Percentiles rank a stretch among this genome's conserved stretches.
Evolutionary conservation across 768 basidiomycete genomes (phyloP).

Genomic region (Boletus rubescentipes): DNA sequence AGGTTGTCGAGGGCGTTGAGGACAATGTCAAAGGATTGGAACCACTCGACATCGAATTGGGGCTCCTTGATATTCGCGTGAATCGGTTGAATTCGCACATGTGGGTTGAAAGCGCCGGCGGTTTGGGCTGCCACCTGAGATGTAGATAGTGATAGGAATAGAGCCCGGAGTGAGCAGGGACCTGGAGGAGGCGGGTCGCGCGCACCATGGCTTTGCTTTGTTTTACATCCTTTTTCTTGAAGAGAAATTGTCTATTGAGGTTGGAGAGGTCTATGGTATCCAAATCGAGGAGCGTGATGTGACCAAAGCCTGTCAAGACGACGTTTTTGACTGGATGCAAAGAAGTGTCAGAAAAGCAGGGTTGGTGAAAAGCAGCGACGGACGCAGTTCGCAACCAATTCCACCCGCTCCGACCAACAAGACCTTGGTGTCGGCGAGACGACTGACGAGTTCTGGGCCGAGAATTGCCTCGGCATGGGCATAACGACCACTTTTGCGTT

Average conservation of each 20-base stretch:
- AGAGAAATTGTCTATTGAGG: slow-evolving; percentile 94
- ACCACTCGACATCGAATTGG: slow-evolving; percentile 89
- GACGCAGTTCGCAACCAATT: slow-evolving; percentile 94
- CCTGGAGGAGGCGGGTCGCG: neutral
- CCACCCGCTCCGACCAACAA: slow-evolving; percentile 95
- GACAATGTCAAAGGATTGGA: slow-evolving; percentile 85
- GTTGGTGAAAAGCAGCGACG: slow-evolving; percentile 27
- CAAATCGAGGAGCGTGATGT: slow-evolving; percentile 90
- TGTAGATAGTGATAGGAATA: too few relatives aligned
- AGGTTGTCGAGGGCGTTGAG: slow-evolving; percentile 96
- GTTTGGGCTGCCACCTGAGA: slow-evolving; percentile 78
- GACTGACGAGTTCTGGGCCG: slow-evolving; percentile 64
- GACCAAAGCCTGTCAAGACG: slow-evolving; percentile 87
- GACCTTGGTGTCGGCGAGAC: slow-evolving; percentile 64
- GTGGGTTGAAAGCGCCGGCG: slow-evolving; percentile 82
- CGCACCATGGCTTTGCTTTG: slow-evolving; percentile 90
- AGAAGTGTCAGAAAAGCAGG: neutral
- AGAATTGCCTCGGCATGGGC: slow-evolving; percentile 76
- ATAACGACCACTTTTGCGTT: slow-evolving; percentile 37
- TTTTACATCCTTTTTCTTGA: slow-evolving; percentile 95
- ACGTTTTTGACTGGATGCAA: slow-evolving; percentile 85
- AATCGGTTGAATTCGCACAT: slow-evolving; percentile 82
- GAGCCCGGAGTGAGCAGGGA: neutral
- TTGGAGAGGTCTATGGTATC: slow-evolving; percentile 99
- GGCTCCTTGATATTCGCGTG: slow-evolving; percentile 96